Percentiles rank a stretch among this genome's conserved stretches.
Evolutionary conservation across 2,329 filamentous ascomycete species (phyloP).

Genomic region (Diplodia scrobiculata): DNA sequence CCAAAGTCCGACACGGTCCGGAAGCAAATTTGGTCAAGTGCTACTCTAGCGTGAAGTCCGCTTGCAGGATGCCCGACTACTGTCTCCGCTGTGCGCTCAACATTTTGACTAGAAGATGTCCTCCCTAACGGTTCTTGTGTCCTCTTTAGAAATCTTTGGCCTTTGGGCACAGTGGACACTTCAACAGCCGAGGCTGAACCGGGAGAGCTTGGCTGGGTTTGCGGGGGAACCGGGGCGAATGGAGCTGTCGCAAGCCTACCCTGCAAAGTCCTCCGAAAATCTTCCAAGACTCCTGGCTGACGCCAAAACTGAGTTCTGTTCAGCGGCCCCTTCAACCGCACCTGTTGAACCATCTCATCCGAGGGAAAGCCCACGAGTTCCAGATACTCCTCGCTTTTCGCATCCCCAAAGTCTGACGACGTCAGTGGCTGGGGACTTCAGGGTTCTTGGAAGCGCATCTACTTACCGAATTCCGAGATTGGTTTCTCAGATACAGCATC

Average conservation of each 20-base stretch:
- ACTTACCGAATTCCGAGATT: conserved; percentile 28
- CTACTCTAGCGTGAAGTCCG: conserved; percentile 34
- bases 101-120: conserved; percentile 31
- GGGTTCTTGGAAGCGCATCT: too few species aligned
- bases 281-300: conserved; percentile 45
- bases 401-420: background rate
- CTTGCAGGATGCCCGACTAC: conserved; percentile 32
- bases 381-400: conserved; percentile 27
- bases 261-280: conserved; percentile 44
- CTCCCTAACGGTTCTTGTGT: conserved; percentile 29
- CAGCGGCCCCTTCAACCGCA: conserved; percentile 46
- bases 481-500: conserved; percentile 34
- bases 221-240: background rate
- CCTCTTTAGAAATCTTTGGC: conserved; percentile 35
- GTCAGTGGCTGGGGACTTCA: background rate
- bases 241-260: conserved; percentile 35
- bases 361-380: conserved; percentile 48
- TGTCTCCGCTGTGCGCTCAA: conserved; percentile 34
- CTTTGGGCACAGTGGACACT: conserved; percentile 28
- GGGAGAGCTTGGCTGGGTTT: conserved; percentile 25
- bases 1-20: conserved; percentile 43
- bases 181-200: background rate
- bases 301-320: conserved; percentile 51
- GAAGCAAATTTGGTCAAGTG: conserved; percentile 41
- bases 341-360: conserved; percentile 45